These are phyloP conservation scores for Cadophora luteo-olivacea DNA, from an alignment of 2,329 filamentous ascomycete genomes.

Conservation along the genomic window DNA sequence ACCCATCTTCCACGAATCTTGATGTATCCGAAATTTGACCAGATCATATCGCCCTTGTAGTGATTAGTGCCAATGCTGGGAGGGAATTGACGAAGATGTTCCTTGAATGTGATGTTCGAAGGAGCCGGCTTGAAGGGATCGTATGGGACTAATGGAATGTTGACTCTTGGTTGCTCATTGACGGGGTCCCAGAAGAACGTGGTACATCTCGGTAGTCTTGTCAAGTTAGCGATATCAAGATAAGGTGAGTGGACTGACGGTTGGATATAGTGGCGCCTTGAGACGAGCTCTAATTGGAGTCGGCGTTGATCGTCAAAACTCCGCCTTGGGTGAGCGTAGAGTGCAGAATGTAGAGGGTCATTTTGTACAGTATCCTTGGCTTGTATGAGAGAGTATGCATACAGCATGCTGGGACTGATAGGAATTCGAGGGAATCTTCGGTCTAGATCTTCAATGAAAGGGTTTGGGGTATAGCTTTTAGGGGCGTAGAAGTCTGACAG, in stretches of 20 bases:
- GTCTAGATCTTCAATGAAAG: slow-evolving; percentile 6
- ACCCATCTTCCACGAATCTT: slow-evolving; percentile 37
- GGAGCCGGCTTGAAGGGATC: slow-evolving; percentile 1
- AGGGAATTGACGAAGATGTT: slow-evolving; percentile 22
- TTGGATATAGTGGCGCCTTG: slow-evolving; percentile 15
- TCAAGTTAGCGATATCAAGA: slow-evolving; percentile 6
- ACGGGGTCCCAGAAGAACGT: slow-evolving; percentile 35
- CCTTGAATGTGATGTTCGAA: slow-evolving; percentile 22
- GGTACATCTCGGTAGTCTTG: slow-evolving; percentile 23
- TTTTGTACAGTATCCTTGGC: slow-evolving; percentile 19
- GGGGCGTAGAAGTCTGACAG: not conserved
- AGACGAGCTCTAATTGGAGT: slow-evolving; percentile 2
- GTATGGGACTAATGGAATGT: not conserved
- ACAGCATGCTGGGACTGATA: slow-evolving; percentile 34
- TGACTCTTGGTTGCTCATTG: not conserved
- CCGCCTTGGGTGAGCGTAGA: slow-evolving; percentile 28
- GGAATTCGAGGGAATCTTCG: slow-evolving; percentile 27
- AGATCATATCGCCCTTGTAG: slow-evolving; percentile 35
- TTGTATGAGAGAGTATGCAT: slow-evolving; percentile 32
- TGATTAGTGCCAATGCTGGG: slow-evolving; percentile 30
- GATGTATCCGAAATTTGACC: slow-evolving; percentile 41
- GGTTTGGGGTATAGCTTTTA: not conserved
- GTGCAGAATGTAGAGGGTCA: slow-evolving; percentile 31
- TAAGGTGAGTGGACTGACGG: not conserved
- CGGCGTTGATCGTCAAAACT: not conserved